phyloP scores from a whole-genome alignment of 2,329 filamentous ascomycete genomes.

The Ceratocystis eucalypticola region DNA sequence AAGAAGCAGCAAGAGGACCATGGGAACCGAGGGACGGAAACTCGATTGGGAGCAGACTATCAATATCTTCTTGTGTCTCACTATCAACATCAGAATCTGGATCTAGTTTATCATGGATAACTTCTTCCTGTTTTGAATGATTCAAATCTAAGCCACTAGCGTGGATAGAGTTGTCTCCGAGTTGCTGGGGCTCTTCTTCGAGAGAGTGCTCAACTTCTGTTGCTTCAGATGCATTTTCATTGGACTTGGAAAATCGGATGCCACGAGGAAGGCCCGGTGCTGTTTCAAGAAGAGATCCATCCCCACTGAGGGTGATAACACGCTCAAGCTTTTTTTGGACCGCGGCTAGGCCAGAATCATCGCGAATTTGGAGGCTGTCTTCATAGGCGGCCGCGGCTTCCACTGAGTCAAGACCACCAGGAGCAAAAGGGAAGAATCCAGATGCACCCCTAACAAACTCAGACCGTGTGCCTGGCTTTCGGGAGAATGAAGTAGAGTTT shows the following conservation, averaged over 20 bases:
- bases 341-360: conserved; percentile 27
- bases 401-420: conserved; percentile 75
- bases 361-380: conserved; percentile 38
- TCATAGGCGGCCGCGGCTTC: conserved; percentile 76
- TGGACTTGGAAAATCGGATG: conserved; percentile 53
- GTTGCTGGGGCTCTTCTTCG: conserved; percentile 33
- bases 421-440: conserved; percentile 88
- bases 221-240: conserved; percentile 49
- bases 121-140: background rate
- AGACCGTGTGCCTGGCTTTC: conserved; percentile 72
- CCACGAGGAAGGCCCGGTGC: conserved; percentile 74
- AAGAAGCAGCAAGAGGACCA: conserved; percentile 57
- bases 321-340: conserved; percentile 52
- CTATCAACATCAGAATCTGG: conserved; percentile 19
- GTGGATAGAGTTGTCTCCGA: conserved; percentile 20
- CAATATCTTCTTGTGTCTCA: conserved; percentile 46
- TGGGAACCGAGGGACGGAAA: conserved; percentile 84
- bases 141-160: background rate
- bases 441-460: conserved; percentile 89
- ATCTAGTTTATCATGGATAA: background rate
- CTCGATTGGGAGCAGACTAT: conserved; percentile 77
- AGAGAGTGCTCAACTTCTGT: conserved; percentile 40
- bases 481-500: conserved; percentile 77
- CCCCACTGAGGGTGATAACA: conserved; percentile 67
- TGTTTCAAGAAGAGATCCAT: conserved; percentile 64